Base-by-base conservation (phyloP, 2,329 filamentous ascomycete genomes). In the Penicillium sp. region DNA sequence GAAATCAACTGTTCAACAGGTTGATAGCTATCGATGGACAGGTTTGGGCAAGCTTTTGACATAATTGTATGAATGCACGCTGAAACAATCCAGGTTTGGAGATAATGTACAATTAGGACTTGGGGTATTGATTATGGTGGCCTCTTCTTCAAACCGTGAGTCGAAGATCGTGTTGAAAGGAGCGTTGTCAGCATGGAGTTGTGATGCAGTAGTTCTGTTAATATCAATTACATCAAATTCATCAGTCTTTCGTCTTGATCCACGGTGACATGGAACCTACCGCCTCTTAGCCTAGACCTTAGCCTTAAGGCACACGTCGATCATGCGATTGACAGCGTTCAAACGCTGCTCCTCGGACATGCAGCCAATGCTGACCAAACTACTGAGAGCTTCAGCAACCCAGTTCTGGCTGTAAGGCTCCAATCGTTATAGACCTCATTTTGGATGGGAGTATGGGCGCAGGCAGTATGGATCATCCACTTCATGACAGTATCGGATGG, bases 1-100 rank as follows among this genome's bases (percentile, higher is more conserved):
- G 92, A 42, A 91, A 95, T 69, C 90, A 94, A 78, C 73, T 96
- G 45, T 95, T 95, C 72, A 95, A 95, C 78, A 86, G 91, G 17
- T 74, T 94, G 59, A 79, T 93, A 60, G 86, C 90, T 2, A 91
- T 94, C 78, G 91, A 91, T 1, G 84, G 84, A 15, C 91, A 95
- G 83, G 92, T 92, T 82, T 95, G 91, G 92, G 90, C 92, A 80
- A 84, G 85, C 59, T 91, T 87, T 88, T 94, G 58, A 70, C 35
- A 56, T 35, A 26, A 49, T 19, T 35, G 12, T 24, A 10, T 12
- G 59, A 26, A 62, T 57, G 47, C 15, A 53, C 66, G 68, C 69
- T 71, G 66, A 72, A 57, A 64, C 17, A 22, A 61, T 64, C 26
- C 69, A 69, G 67, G 68, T 69, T 55, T 72, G 71, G 72, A 66